Base-by-base conservation (phyloP, 495 filamentous ascomycete species). In the Talaromyces wortmannii region DNA sequence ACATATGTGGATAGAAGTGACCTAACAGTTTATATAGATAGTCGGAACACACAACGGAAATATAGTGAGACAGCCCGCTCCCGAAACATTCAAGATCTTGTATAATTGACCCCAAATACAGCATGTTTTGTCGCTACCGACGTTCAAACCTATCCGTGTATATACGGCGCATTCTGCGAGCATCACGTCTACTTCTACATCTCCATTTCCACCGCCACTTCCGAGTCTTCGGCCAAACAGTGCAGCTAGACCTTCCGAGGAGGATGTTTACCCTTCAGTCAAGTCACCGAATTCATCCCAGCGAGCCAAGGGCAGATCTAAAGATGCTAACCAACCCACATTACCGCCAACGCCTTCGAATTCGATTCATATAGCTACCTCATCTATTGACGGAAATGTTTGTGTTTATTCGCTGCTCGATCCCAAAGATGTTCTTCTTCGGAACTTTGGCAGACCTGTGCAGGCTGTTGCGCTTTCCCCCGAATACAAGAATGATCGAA, bases 41-140 rank as follows among this genome's bases (percentile, higher is more conserved):
- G 75, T 95, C 58, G 94, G 94, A 59, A 96, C 95, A 4, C 94
- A 98, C 69, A 97, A 96, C 72, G 94, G 94, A 59, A 96, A 94
- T 62, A 90, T 97, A 61, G 91, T 95, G 78, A 81, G 88, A 76
- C 55, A n/a, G 23, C 45, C 48, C 42, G 8, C 54, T 49, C 29
- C 42, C 48, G 17, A 36, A 29, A 54, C 23, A 1, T 46, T 18
- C 15, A 12, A 15, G 43, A 33, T 52, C 31, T 51, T 48, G 15
- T 56, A 55, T 42, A 53, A 53, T 52, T 53, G 45, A 70, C 59
- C 55, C 16, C 61, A 18, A 59, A 48, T 7, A 49, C 58, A 95
- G 91, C 88, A 97, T 78, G 86, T 95, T 36, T 67, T 96, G 18
- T 86, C 89, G 36, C 62, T 97, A 15, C 92, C 95, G 7, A 78